phyloP scores from a whole-genome alignment of 345 rosid species.

The Salix viminalis region DNA sequence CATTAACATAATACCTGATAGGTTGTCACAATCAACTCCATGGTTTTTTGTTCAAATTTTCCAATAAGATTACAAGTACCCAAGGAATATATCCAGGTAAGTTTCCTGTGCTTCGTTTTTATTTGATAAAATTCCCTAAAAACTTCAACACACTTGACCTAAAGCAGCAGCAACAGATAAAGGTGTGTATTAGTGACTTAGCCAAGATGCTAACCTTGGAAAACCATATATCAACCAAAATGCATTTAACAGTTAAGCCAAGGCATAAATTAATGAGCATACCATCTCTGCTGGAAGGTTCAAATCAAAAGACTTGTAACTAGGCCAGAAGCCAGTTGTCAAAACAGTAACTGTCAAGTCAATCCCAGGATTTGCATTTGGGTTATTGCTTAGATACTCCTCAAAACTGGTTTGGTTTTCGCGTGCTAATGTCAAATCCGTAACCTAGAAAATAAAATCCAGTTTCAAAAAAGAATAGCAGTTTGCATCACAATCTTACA shows the following conservation, averaged over 20 bases:
- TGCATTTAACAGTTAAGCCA: not conserved
- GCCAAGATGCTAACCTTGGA: not conserved
- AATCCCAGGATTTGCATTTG: constrained; percentile 33
- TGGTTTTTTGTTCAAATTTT: constrained; percentile 50
- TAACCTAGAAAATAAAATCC: constrained; percentile 16
- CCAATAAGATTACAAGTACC: constrained; percentile 62
- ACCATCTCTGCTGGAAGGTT: constrained; percentile 36
- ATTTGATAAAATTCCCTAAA: constrained; percentile 55
- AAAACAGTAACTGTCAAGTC: constrained; percentile 32
- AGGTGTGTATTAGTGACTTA: constrained; percentile 1
- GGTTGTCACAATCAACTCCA: constrained; percentile 57
- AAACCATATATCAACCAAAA: not conserved
- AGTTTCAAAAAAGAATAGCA: not conserved
- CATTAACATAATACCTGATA: constrained; percentile 22
- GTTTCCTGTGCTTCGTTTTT: constrained; percentile 51
- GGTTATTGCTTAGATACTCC: constrained; percentile 22
- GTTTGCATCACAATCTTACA: not conserved
- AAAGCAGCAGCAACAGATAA: not conserved
- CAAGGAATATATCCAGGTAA: constrained; percentile 64
- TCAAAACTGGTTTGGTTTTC: constrained; percentile 32
- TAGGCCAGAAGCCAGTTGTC: constrained; percentile 38
- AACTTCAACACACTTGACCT: constrained; percentile 45
- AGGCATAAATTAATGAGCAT: not conserved
- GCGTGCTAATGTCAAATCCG: constrained; percentile 32
- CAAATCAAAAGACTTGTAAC: constrained; percentile 36